These are phyloP conservation scores for Ziziphus jujuba DNA, from an alignment of 306 rosid genomes.

Conservation along the genomic window DNA sequence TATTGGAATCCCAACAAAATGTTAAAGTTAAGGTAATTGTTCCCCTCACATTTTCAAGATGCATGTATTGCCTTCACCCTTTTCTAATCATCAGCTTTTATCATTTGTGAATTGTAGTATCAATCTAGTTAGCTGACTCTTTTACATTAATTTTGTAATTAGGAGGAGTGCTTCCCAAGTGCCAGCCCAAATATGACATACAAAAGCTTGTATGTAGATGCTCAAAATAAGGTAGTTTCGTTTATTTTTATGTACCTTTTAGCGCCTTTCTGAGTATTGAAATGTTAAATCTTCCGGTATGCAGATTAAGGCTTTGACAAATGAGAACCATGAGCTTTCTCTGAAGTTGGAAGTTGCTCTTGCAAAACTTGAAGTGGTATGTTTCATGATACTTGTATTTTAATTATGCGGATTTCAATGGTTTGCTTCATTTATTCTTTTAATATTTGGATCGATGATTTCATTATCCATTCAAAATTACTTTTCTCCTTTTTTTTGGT, in stretches of 20 bases:
- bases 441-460: too few species aligned
- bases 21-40: constrained; percentile 42
- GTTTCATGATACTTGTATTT: not conserved
- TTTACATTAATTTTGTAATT: not conserved
- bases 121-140: not conserved
- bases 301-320: constrained; percentile 58
- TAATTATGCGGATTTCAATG: too few species aligned
- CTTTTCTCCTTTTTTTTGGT: not conserved
- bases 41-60: not conserved
- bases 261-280: not conserved
- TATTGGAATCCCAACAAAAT: constrained; percentile 39
- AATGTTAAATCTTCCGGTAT: not conserved
- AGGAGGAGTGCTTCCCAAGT: constrained; percentile 11
- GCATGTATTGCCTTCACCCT: not conserved
- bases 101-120: not conserved
- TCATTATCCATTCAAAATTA: too few species aligned
- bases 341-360: constrained; percentile 53
- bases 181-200: constrained; percentile 33
- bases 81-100: not conserved
- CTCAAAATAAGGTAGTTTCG: constrained; percentile 54
- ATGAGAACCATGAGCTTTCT: constrained; percentile 45
- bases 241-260: constrained; percentile 1
- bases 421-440: not conserved
- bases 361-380: constrained; percentile 67
- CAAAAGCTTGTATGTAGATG: constrained; percentile 45